phyloP scores from a whole-genome alignment of 495 filamentous ascomycete genomes.

The Penicillium desertorum region DNA sequence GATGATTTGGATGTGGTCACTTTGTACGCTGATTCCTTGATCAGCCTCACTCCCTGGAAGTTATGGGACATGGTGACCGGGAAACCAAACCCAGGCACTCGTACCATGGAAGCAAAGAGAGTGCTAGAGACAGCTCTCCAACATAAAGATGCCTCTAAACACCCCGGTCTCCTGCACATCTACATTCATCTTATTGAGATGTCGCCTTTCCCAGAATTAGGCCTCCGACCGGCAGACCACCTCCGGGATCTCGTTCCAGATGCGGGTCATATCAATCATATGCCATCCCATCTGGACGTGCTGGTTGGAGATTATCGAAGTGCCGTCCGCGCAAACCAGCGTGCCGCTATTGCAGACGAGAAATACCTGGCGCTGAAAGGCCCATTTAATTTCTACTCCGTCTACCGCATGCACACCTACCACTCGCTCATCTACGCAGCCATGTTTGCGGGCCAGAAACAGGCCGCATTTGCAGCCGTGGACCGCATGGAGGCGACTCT shows the following conservation, averaged over 20 bases:
- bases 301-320: slow-evolving; percentile 61
- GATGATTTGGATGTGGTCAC: slow-evolving; percentile 59
- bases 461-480: slow-evolving; percentile 52
- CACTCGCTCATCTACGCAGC: slow-evolving; percentile 66
- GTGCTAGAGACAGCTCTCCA: slow-evolving; percentile 55
- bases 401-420: slow-evolving; percentile 63
- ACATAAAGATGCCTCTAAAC: slow-evolving; percentile 31
- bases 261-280: slow-evolving; percentile 63
- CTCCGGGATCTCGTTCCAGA: slow-evolving; percentile 63
- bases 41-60: slow-evolving; percentile 65
- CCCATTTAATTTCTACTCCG: slow-evolving; percentile 59
- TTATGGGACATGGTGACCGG: slow-evolving; percentile 62
- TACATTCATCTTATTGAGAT: slow-evolving; percentile 73
- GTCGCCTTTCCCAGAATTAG: slow-evolving; percentile 58
- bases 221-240: slow-evolving; percentile 52
- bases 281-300: slow-evolving; percentile 67
- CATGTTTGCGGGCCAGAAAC: slow-evolving; percentile 62
- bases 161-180: slow-evolving; percentile 63
- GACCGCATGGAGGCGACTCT: slow-evolving; percentile 52
- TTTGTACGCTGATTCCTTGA: slow-evolving; percentile 61
- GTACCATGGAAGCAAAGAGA: slow-evolving; percentile 56
- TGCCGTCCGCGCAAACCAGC: slow-evolving; percentile 56
- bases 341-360: slow-evolving; percentile 57
- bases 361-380: slow-evolving; percentile 51
- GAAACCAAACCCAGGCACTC: slow-evolving; percentile 52